Conservation (phyloP, 2,329 filamentous ascomycete genomes). For the Fusarium sp. region DNA sequence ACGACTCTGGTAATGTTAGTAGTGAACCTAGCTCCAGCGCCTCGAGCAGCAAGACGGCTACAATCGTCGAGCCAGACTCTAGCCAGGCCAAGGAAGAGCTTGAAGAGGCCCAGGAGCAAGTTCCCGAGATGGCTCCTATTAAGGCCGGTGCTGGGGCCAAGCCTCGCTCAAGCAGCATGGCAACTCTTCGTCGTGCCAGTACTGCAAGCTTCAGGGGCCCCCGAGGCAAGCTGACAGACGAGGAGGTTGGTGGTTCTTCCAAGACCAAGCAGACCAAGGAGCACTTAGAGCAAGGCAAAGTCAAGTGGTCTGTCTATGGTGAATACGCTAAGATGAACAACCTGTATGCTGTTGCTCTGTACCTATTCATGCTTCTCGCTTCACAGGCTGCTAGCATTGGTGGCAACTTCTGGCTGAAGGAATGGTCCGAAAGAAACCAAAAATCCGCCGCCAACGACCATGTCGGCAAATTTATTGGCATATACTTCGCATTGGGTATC, state of each 20-base stretch:
- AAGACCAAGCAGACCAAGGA: conserved; percentile 92
- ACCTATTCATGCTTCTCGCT: conserved; percentile 80
- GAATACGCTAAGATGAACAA: conserved; percentile 98
- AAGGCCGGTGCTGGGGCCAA: conserved; percentile 67
- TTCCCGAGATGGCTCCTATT: conserved; percentile 83
- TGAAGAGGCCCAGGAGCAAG: conserved; percentile 81
- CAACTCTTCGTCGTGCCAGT: conserved; percentile 89
- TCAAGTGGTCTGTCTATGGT: conserved; percentile 92
- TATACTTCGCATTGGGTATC: conserved; percentile 96
- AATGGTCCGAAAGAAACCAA: conserved; percentile 88
- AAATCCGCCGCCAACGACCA: conserved; percentile 75
- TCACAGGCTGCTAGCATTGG: conserved; percentile 87
- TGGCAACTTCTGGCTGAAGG: conserved; percentile 92
- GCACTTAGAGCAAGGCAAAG: conserved; percentile 92
- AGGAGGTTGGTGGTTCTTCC: conserved; percentile 78
- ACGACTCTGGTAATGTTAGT: conserved; percentile 62
- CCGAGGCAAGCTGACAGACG: conserved; percentile 85
- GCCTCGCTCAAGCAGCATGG: conserved; percentile 76
- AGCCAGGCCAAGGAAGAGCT: conserved; percentile 74
- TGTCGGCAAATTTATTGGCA: conserved; percentile 90
- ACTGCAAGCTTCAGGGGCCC: conserved; percentile 90
- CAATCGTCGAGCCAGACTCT: conserved; percentile 65
- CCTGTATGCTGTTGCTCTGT: conserved; percentile 83
- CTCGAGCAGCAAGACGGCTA: conserved; percentile 67
- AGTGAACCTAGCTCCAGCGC: conserved; percentile 61